Evolutionary conservation across 257 asterid genomes (phyloP), one percentile per base, ranked within the genome.

Genomic region (Solanum corneliomulleri): DNA sequence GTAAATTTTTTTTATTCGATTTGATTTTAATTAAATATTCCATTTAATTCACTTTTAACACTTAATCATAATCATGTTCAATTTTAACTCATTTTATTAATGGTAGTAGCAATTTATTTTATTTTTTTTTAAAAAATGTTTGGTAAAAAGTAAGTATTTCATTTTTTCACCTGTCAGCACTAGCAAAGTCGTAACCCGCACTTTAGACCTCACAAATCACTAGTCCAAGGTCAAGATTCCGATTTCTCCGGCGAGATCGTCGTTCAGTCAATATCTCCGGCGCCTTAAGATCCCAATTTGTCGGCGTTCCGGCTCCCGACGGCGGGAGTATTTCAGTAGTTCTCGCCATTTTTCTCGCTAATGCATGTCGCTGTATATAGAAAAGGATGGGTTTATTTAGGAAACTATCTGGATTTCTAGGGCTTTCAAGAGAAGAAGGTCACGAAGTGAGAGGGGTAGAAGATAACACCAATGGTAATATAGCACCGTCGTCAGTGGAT

Each of bases 341-440:
- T 41, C 41, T 39, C 14, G 33, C 21, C 82, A 21, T 68, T 25
- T n/a, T 41, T 29, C 66, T 27, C 64, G 41, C 66, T 68, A 20
- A 71, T 58, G 66, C 49, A 83, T 66, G 14, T 62, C 18, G 45
- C 70, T 86, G 62, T 64, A 44, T 78, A 60, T 88, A 76, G 49
- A 31, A 29, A 86, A 44, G 74, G 58, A 95, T 95, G 98, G 93
- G 97, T 49, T 86, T 93, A 42, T 90, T 95, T 47, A 93, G 89
- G 75, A 91, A 86, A 86, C 78, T 95, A 85, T 92, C 92, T 16
- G 95, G 93, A 15, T 80, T 94, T 58, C 87, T 95, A 82, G 96
- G 98, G 93, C 87, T 94, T 27, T 74, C 89, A 15, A 91, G 84
- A 84, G 97, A 93, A 25, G 98, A 94, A 77, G 94, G 90, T 80